Evolutionary conservation across 2,329 filamentous ascomycete species (phyloP).

Genomic region (Gnomoniopsis smithogilvyi): DNA sequence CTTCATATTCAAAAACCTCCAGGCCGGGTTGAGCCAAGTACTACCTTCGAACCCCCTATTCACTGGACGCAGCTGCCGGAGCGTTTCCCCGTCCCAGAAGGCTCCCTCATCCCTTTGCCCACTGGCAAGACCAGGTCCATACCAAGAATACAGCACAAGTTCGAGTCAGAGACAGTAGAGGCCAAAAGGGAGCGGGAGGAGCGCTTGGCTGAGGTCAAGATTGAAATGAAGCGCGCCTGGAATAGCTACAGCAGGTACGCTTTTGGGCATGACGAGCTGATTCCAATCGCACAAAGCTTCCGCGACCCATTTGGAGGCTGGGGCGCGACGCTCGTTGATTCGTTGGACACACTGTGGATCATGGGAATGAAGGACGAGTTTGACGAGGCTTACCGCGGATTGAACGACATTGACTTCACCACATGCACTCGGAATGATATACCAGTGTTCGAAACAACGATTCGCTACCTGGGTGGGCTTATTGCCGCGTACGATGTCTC

Average conservation of each 20-base stretch:
- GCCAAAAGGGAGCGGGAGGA: constrained; percentile 60
- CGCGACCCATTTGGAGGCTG: constrained; percentile 87
- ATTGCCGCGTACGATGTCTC: constrained; percentile 85
- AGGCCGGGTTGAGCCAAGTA: constrained; percentile 22
- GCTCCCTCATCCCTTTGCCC: constrained; percentile 73
- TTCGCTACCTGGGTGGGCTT: no score
- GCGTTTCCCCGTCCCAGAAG: constrained; percentile 70
- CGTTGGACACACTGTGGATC: constrained; percentile 82
- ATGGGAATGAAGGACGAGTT: constrained; percentile 79
- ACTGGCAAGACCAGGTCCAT: constrained; percentile 66
- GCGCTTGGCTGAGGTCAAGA: constrained; percentile 65
- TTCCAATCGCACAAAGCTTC: constrained; percentile 63
- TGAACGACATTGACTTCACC: constrained; percentile 79
- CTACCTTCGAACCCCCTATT: constrained; percentile 31
- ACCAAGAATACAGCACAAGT: constrained; percentile 72
- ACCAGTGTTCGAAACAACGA: constrained; percentile 89
- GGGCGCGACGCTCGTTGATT: constrained; percentile 84
- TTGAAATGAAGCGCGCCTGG: constrained; percentile 78
- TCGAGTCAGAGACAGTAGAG: constrained; percentile 61
- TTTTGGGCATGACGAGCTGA: constrained; percentile 84
- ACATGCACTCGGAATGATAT: constrained; percentile 61
- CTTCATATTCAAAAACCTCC: constrained; percentile 23
- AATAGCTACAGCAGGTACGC: constrained; percentile 74
- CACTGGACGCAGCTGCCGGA: constrained; percentile 76
- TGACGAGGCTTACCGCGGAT: constrained; percentile 67